Conservation (phyloP, 768 basidiomycete species). For the Podaxis rugospora region DNA sequence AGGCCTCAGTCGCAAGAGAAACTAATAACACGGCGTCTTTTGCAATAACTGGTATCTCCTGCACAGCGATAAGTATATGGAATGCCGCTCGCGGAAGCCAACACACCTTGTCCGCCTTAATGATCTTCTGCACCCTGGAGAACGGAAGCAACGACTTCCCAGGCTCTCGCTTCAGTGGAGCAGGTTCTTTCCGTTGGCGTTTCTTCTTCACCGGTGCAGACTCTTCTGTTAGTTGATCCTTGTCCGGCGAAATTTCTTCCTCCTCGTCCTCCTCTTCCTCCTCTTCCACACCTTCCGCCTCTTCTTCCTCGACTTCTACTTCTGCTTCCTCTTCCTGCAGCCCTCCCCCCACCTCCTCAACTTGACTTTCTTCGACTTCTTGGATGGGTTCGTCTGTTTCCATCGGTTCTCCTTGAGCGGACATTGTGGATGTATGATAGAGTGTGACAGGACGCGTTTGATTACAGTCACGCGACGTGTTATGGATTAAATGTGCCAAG, state of each 20-base stretch:
- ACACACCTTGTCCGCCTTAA: slow-evolving; percentile 79
- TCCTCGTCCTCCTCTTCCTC: slow-evolving; percentile 10
- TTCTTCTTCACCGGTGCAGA: slow-evolving; percentile 22
- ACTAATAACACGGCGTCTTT: slow-evolving; percentile 79
- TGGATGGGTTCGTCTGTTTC: slow-evolving; percentile 12
- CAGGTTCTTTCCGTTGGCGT: slow-evolving; percentile 23
- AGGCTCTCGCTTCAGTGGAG: slow-evolving; percentile 24
- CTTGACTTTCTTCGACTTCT: slow-evolving; percentile 9
- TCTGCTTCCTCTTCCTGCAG: slow-evolving; percentile 5
- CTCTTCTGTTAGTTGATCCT: slow-evolving; percentile 7
- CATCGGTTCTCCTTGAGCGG: slow-evolving; percentile 7
- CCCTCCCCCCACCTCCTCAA: neutral
- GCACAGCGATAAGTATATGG: neutral
- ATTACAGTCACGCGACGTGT: slow-evolving; percentile 6
- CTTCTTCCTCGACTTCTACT: neutral
- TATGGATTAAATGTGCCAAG: neutral
- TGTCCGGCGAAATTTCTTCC: neutral
- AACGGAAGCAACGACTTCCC: slow-evolving; percentile 78
- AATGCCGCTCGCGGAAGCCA: neutral
- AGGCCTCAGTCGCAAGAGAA: slow-evolving; percentile 83
- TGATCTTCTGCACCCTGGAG: slow-evolving; percentile 75
- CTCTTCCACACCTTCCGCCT: slow-evolving; percentile 3
- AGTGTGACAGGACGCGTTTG: slow-evolving; percentile 13
- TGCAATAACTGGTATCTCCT: slow-evolving; percentile 76
- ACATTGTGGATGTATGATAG: slow-evolving; percentile 1